Evolutionary conservation across 768 basidiomycete genomes (phyloP).

Genomic region (Psilocybe subaeruginosa): DNA sequence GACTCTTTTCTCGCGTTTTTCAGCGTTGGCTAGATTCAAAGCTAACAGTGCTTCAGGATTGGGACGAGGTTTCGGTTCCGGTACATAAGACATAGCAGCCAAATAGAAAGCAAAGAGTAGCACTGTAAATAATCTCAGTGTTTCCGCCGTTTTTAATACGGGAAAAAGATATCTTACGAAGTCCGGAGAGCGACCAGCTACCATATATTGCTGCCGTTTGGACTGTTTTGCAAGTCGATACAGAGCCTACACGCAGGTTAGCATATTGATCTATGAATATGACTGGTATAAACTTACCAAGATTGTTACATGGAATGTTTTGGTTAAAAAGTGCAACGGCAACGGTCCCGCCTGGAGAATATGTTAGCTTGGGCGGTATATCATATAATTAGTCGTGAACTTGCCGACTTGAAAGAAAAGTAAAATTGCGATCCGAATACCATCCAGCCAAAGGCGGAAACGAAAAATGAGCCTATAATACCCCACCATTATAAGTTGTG

Average conservation of each 20-base stretch:
- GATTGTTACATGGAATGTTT: slow-evolving; percentile 36
- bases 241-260: slow-evolving; percentile 23
- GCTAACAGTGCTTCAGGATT: slow-evolving; percentile 28
- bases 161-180: slow-evolving; percentile 31
- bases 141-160: background rate
- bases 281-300: slow-evolving; percentile 25
- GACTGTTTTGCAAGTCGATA: slow-evolving; percentile 31
- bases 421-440: slow-evolving; percentile 31
- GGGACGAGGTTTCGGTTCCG: slow-evolving; percentile 23
- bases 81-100: slow-evolving; percentile 31
- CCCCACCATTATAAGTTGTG: background rate
- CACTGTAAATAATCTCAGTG: slow-evolving; percentile 18
- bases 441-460: slow-evolving; percentile 42
- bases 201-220: slow-evolving; percentile 30
- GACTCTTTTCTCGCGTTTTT: slow-evolving; percentile 20
- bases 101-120: slow-evolving; percentile 32
- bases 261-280: background rate
- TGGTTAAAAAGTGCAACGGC: slow-evolving; percentile 32
- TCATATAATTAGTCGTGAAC: background rate
- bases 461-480: slow-evolving; percentile 39
- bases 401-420: slow-evolving; percentile 35
- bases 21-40: slow-evolving; percentile 13
- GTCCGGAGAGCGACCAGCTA: slow-evolving; percentile 33
- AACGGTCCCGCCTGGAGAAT: slow-evolving; percentile 32
- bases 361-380: background rate